Percentiles rank a stretch among this genome's conserved stretches.
These are phyloP conservation scores for Mortierella sp. DNA, from an alignment of 371 early-diverging fungal species.

Conservation along the genomic window DNA sequence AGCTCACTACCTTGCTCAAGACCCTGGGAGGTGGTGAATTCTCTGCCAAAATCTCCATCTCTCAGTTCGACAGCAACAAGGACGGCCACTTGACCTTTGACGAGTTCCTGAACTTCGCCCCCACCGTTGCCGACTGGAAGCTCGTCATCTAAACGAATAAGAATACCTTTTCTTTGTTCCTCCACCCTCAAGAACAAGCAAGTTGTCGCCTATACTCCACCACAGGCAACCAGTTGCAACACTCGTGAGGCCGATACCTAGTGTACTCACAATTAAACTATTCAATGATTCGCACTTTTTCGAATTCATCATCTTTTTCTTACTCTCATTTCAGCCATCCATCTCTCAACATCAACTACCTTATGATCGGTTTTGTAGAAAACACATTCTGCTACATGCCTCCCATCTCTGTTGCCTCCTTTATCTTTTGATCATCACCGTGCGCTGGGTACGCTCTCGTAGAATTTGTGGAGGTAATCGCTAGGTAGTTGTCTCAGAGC, in stretches of 20 bases:
- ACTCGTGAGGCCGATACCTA: background rate
- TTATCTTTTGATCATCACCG: conserved; percentile 1
- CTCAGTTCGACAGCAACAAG: conserved; percentile 13
- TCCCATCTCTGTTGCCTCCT: background rate
- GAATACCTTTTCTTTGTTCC: background rate
- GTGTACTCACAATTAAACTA: background rate
- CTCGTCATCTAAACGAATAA: background rate
- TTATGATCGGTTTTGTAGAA: background rate
- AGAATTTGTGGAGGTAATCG: background rate
- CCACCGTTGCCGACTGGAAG: conserved; percentile 15
- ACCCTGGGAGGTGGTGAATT: conserved; percentile 16
- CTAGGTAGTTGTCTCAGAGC: conserved; percentile 15
- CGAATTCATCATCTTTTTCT: conserved; percentile 4
- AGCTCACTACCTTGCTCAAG: conserved; percentile 19
- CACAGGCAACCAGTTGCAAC: background rate
- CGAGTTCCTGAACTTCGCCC: conserved; percentile 21
- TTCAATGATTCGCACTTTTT: background rate
- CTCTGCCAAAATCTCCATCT: conserved; percentile 9
- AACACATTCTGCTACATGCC: background rate
- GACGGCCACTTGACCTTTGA: conserved; percentile 19
- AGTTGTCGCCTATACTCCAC: background rate
- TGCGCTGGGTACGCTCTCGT: conserved; percentile 1
- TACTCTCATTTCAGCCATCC: background rate
- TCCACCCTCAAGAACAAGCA: background rate
- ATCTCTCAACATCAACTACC: background rate